These are phyloP conservation scores for Kodamaea arcana DNA, from an alignment of 1,139 yeast genomes.

Conservation along the genomic window DNA sequence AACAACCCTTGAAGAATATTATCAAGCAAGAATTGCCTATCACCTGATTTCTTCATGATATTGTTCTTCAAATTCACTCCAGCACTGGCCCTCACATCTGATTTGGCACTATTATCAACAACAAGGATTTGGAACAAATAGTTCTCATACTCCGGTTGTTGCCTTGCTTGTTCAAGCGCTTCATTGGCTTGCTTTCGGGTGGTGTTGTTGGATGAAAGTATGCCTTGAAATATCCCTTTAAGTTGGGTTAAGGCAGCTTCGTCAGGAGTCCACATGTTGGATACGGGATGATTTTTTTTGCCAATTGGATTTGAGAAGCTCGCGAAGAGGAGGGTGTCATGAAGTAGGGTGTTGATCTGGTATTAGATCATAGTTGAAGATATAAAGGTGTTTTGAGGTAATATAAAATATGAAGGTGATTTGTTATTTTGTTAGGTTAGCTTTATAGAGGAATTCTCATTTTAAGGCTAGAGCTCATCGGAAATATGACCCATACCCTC, in stretches of 20 bases:
- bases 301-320: no score
- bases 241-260: conserved; percentile 58
- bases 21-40: conserved; percentile 55
- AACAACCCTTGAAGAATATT: conserved; percentile 66
- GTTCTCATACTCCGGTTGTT: conserved; percentile 72
- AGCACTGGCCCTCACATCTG: conserved; percentile 80
- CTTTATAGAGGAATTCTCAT: no score
- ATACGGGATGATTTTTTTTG: background rate
- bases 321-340: no score
- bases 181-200: conserved; percentile 61
- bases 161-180: conserved; percentile 63
- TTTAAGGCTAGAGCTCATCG: no score
- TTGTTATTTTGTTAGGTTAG: no score
- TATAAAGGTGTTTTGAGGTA: no score
- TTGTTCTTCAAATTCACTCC: conserved; percentile 82
- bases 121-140: conserved; percentile 71
- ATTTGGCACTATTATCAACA: conserved; percentile 39
- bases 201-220: conserved; percentile 54
- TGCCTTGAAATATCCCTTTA: conserved; percentile 58
- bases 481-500: no score
- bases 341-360: no score
- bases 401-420: no score
- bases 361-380: no score
- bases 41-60: conserved; percentile 36
- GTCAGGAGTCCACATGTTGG: conserved; percentile 57